Evolutionary conservation across 1,284 basidiomycete species (phyloP).

Genomic region (Cutaneotrichosporon daszewskae): DNA sequence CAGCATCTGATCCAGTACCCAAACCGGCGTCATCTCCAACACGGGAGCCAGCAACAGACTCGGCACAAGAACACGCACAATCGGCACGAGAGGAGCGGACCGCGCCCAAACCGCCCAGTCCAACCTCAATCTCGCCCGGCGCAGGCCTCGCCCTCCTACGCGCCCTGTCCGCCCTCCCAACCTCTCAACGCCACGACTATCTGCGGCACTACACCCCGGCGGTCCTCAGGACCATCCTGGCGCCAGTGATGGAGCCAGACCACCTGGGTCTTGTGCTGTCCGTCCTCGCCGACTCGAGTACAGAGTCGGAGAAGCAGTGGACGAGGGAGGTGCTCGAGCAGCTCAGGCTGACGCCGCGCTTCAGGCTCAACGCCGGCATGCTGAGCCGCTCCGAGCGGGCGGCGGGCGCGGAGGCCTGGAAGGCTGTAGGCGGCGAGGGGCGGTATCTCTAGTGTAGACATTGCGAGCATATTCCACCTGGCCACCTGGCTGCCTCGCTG

Average conservation of each 20-base stretch:
- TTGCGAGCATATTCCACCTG: no score
- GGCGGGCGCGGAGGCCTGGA: constrained; percentile 21
- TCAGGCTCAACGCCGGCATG: constrained; percentile 36
- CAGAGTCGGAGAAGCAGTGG: constrained; percentile 1
- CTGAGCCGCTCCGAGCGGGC: constrained; percentile 23
- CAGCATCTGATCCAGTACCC: background rate
- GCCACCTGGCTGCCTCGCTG: no score
- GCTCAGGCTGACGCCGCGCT: constrained; percentile 27
- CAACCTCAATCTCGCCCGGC: constrained; percentile 26
- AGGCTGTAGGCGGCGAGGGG: constrained; percentile 14
- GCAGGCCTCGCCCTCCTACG: constrained; percentile 33
- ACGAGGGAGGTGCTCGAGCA: constrained; percentile 17
- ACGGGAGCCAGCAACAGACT: background rate
- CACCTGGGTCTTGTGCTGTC: constrained; percentile 27
- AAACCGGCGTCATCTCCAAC: background rate
- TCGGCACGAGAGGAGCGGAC: background rate
- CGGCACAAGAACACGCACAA: background rate
- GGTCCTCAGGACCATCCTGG: constrained; percentile 23
- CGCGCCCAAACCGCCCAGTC: constrained; percentile 3
- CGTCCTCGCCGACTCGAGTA: constrained; percentile 13
- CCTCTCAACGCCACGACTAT: constrained; percentile 8
- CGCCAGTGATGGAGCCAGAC: constrained; percentile 39
- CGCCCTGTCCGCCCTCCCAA: constrained; percentile 9
- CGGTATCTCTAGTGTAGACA: background rate
- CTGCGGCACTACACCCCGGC: constrained; percentile 22